Base-by-base conservation (phyloP, 306 rosid species). In the Benincasa hispida region DNA sequence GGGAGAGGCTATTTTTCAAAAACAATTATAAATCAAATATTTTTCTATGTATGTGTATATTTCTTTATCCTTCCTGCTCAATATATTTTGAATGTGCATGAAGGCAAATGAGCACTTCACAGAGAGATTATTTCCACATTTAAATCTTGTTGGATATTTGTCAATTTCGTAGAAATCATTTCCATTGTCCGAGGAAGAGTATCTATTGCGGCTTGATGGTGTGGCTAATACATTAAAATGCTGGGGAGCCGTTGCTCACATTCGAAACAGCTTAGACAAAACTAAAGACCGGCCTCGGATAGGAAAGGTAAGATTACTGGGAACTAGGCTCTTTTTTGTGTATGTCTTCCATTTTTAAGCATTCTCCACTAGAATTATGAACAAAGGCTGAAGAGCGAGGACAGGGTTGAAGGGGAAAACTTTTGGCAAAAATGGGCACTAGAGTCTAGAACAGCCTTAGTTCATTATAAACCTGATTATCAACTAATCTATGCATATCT, bases 231-330 rank as follows among this genome's bases (percentile, higher is more conserved):
- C 85, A 27, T 85, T 94, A 80, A 94, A 86, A 81, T 94, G 97
- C 79, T 94, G 97, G 98, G 98, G 98, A 83, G 98, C 98, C 81
- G 98, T 94, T 78, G 89, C 98, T n/a, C 97, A 94, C 79, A 89
- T 94, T 77, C 86, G 96, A 68, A 94, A 82, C 89, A 94, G 98
- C 88, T 87, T 91, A 41, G 88, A 84, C 25, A 90, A 89, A 41
- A 82, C 82, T 50, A 94, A 91, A 87, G 97, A 94, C 72, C 84
- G 95, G 59, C 98, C 98, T 75, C 91, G 98, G 78, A 94, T 94
- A 75, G 98, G 98, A 74, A 94, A 94, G 96, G 97, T 93, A 84
- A 53, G 42, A 32, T 57, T 42, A 22, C 56, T 5, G 51, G 8
- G 27, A 65, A 22, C 0, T 42, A 5, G 75, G 6, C 53, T 39